These are phyloP conservation scores for Elsinoe arachidis DNA, from an alignment of 2,329 filamentous ascomycete genomes.

Conservation along the genomic window DNA sequence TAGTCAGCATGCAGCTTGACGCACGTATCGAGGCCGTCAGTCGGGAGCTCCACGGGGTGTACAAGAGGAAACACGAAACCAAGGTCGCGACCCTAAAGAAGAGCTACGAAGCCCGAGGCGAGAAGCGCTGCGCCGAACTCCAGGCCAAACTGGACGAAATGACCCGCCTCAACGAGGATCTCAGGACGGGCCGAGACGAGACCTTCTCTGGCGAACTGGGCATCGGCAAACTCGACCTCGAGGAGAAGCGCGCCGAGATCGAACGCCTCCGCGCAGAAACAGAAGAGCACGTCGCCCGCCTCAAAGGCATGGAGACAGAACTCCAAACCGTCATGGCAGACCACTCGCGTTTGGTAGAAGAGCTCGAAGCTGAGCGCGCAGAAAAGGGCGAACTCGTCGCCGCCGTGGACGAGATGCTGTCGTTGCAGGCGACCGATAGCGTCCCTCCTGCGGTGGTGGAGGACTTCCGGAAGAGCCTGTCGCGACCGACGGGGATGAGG, in stretches of 20 bases:
- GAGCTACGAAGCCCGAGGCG: constrained; percentile 75
- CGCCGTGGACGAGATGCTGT: constrained; percentile 76
- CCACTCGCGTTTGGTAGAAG: constrained; percentile 54
- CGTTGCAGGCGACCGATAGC: constrained; percentile 46
- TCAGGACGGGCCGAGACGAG: constrained; percentile 57
- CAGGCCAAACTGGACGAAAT: constrained; percentile 63
- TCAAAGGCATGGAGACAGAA: constrained; percentile 66
- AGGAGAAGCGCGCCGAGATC: constrained; percentile 16
- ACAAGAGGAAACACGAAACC: constrained; percentile 95
- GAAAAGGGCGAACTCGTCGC: constrained; percentile 79
- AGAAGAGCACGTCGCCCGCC: constrained; percentile 61
- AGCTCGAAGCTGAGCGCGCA: constrained; percentile 65
- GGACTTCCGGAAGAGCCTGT: constrained; percentile 48
- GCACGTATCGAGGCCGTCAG: constrained; percentile 68
- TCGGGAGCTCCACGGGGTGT: constrained; percentile 83
- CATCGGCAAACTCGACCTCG: constrained; percentile 13
- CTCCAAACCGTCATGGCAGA: constrained; percentile 60
- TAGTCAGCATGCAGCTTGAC: constrained; percentile 61
- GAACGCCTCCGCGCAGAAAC: constrained; percentile 36
- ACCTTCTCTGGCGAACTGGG: constrained; percentile 50
- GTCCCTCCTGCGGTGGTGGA: constrained; percentile 35
- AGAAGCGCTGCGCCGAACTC: constrained; percentile 76
- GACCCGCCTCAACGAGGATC: constrained; percentile 63
- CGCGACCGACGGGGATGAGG: constrained; percentile 48
- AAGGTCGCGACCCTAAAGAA: constrained; percentile 86